Evolutionary conservation across 768 basidiomycete species (phyloP), one percentile per base, ranked within the genome.

Genomic region (Paxillus rubicundulus): DNA sequence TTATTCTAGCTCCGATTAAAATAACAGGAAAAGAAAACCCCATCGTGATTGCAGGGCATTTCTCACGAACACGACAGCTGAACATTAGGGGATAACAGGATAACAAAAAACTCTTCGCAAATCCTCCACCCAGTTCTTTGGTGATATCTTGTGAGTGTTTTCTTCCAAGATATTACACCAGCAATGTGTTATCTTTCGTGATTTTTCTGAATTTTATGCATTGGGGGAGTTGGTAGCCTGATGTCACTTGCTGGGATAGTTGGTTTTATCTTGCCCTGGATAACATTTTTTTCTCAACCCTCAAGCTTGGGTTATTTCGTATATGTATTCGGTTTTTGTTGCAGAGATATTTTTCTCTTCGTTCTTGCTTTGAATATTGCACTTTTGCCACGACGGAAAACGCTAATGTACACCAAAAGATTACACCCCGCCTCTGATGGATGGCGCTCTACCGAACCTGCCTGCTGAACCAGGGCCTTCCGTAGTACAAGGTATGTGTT

Each of bases 41-140:
- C 61, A 50, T 52, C 61, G 50, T 51, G 64, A 66, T 68, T 65
- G 62, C 53, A 56, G 24, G 27, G 59, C 64, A 49, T 67, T 58
- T 69, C 68, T 68, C 68, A 69, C 68, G 68, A 24, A 47, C 57
- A 45, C 52, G 46, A 68, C 68, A 70, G 65, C 69, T 67, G 68
- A 71, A 58, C 59, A 59, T 57, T 53, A 61, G 59, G 65, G 68
- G 70, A 68, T 69, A 69, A 62, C 52, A 59, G 54, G 66, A 68
- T 69, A 69, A 59, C 69, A 30, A 65, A 61, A 64, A 70, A 63
- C 59, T n/a, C 49, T 47, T 32, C 50, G 49, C 53, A 67, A 69
- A 58, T 56, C 54, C 28, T 21, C 47, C 54, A 37, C 45, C 57
- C 49, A 61, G 57, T 40, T 37, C 53, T 50, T 13, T 21, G 17